Conservation (phyloP, 169 alveolate species). For the Haemoproteus tartakovskyi region DNA sequence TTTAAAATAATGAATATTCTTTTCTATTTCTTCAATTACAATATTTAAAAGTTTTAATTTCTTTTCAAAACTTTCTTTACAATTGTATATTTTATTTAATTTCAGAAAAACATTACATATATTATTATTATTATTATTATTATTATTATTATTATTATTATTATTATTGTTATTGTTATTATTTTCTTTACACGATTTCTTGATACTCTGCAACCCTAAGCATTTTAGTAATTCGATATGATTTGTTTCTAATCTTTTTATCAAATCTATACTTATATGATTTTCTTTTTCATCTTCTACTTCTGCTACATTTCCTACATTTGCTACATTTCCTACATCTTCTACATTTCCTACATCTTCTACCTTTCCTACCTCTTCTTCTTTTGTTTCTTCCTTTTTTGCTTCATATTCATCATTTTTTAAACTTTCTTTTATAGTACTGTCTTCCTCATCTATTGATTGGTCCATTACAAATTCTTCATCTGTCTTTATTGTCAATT, state of each 20-base stretch:
- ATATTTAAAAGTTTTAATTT: slow-evolving; percentile 31
- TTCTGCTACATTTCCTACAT: neutral
- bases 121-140: too few species aligned
- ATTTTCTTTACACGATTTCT: slow-evolving; percentile 32
- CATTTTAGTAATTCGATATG: slow-evolving; percentile 8
- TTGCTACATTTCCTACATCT: too few species aligned
- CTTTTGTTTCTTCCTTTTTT: too few species aligned
- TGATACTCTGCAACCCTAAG: slow-evolving; percentile 8
- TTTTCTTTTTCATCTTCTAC: slow-evolving; percentile 5
- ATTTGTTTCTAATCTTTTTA: slow-evolving; percentile 1
- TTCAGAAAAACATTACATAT: slow-evolving; percentile 44
- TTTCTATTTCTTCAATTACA: slow-evolving; percentile 29
- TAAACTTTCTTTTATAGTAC: neutral
- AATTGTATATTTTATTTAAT: slow-evolving; percentile 26
- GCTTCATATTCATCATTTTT: neutral
- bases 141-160: too few species aligned
- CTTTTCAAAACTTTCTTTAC: slow-evolving; percentile 4
- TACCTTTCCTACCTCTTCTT: too few species aligned
- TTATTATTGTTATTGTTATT: too few species aligned
- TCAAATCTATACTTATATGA: slow-evolving; percentile 5
- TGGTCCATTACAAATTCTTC: neutral
- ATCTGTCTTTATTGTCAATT: slow-evolving; percentile 5
- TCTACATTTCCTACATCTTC: neutral
- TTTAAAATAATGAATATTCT: slow-evolving; percentile 20
- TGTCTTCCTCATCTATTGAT: neutral